Evolutionary conservation across 352 stramenopile genomes (phyloP).

Genomic region (Globisporangium uncinulatum): DNA sequence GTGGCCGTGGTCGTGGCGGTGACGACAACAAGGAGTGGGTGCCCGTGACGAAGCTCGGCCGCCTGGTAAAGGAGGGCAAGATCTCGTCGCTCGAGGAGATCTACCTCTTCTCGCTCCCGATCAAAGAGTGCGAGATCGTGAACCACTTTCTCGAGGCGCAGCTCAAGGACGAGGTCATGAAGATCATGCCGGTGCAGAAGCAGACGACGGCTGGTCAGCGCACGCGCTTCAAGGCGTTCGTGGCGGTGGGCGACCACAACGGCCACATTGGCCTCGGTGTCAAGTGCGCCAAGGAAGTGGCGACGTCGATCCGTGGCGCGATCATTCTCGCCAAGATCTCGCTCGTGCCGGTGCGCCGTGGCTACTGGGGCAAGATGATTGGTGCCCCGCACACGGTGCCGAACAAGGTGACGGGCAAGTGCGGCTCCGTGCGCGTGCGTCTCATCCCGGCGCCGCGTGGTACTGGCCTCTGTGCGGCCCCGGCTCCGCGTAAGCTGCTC

Average conservation of each 20-base stretch:
- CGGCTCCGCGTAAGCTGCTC: constrained; percentile 98
- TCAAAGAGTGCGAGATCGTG: constrained; percentile 99
- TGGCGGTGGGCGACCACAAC: constrained; percentile 97
- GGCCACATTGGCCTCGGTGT: constrained; percentile 99
- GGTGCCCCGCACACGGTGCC: constrained; percentile 95
- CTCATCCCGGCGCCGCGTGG: constrained; percentile 99
- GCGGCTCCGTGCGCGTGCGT: constrained; percentile 97
- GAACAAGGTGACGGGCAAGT: constrained; percentile 99
- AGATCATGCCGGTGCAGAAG: constrained; percentile 99
- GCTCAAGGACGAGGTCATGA: constrained; percentile 99
- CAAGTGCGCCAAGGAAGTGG: constrained; percentile 99
- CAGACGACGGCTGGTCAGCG: constrained; percentile 99
- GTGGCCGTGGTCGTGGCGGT: constrained; percentile 80
- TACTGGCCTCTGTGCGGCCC: constrained; percentile 98
- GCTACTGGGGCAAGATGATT: constrained; percentile 98
- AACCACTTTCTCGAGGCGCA: constrained; percentile 98
- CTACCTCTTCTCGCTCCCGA: constrained; percentile 99
- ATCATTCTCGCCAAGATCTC: constrained; percentile 99
- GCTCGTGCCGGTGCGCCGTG: constrained; percentile 96
- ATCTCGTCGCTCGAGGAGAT: constrained; percentile 99
- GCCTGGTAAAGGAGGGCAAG: constrained; percentile 99
- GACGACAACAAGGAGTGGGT: constrained; percentile 97
- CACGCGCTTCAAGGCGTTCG: constrained; percentile 99
- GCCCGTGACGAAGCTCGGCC: constrained; percentile 99
- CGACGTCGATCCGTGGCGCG: constrained; percentile 98